Evolutionary conservation across 495 filamentous ascomycete species (phyloP).

Genomic region (Penicillium maclennaniae): DNA sequence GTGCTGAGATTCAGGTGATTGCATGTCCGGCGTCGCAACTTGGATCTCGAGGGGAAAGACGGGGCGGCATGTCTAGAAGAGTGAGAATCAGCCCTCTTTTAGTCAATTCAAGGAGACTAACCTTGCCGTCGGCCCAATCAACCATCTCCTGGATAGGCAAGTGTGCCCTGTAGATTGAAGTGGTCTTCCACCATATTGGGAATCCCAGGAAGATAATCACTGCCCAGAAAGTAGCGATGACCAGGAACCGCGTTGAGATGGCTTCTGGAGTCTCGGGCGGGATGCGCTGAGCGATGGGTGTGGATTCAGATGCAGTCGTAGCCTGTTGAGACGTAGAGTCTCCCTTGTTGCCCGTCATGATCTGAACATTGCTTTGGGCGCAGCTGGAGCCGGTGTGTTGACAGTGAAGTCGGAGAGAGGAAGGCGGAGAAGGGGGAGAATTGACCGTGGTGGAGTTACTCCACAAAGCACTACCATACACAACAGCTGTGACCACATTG

Average conservation of each 20-base stretch:
- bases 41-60: constrained; percentile 83
- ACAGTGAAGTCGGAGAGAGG: not conserved
- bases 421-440: constrained; percentile 21
- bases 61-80: constrained; percentile 70
- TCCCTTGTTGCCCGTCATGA: constrained; percentile 40
- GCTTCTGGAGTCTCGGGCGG: constrained; percentile 73
- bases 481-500: not conserved
- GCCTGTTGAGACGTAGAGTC: constrained; percentile 34
- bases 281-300: constrained; percentile 29
- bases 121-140: constrained; percentile 90
- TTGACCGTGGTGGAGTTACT: constrained; percentile 7
- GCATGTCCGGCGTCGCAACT: constrained; percentile 66
- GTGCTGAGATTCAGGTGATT: constrained; percentile 65
- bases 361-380: constrained; percentile 29
- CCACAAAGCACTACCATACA: not conserved
- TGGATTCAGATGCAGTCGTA: constrained; percentile 12
- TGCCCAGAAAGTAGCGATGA: constrained; percentile 88
- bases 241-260: constrained; percentile 60
- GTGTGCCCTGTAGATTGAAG: constrained; percentile 82
- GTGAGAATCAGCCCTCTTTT: constrained; percentile 11
- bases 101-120: constrained; percentile 30
- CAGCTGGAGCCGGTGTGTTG: constrained; percentile 8
- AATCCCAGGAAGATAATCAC: constrained; percentile 81
- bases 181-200: constrained; percentile 97
- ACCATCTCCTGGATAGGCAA: constrained; percentile 85